These are phyloP conservation scores for Halenospora varia DNA, from an alignment of 495 filamentous ascomycete genomes.

Conservation along the genomic window DNA sequence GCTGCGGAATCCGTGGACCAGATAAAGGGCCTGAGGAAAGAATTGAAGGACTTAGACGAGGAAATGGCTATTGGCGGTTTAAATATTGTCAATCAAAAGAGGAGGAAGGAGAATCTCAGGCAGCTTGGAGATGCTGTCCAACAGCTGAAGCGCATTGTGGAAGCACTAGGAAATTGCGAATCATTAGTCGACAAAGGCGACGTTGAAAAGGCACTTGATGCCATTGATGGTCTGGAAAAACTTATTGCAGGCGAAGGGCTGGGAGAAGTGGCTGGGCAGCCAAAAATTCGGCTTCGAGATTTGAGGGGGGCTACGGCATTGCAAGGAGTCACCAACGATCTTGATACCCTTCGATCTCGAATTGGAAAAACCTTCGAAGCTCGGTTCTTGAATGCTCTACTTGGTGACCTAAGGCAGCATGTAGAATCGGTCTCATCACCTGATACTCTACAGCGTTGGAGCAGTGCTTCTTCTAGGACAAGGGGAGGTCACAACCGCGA, in stretches of 20 bases:
- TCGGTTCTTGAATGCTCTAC: constrained; percentile 71
- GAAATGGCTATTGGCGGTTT: constrained; percentile 86
- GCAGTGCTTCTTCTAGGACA: constrained; percentile 44
- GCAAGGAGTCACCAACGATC: constrained; percentile 71
- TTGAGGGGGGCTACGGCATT: constrained; percentile 75
- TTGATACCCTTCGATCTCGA: constrained; percentile 67
- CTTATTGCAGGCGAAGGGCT: constrained; percentile 66
- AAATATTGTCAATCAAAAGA: constrained; percentile 77
- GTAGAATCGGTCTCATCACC: constrained; percentile 67
- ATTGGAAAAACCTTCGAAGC: constrained; percentile 86
- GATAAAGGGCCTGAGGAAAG: constrained; percentile 76
- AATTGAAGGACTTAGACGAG: constrained; percentile 73
- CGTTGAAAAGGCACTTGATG: constrained; percentile 72
- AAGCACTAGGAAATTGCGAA: constrained; percentile 73
- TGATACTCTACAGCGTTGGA: constrained; percentile 76
- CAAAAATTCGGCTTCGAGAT: constrained; percentile 50
- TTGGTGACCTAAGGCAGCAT: constrained; percentile 78
- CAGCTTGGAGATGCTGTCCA: constrained; percentile 77
- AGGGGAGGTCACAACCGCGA: constrained; percentile 63
- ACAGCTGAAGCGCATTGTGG: constrained; percentile 76
- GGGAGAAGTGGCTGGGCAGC: constrained; percentile 21
- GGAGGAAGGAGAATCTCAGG: constrained; percentile 77
- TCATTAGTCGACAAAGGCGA: constrained; percentile 75
- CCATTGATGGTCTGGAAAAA: constrained; percentile 70
- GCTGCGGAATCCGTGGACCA: constrained; percentile 85